These are phyloP conservation scores for Lentinula boryana DNA, from an alignment of 768 basidiomycete genomes.

Conservation along the genomic window DNA sequence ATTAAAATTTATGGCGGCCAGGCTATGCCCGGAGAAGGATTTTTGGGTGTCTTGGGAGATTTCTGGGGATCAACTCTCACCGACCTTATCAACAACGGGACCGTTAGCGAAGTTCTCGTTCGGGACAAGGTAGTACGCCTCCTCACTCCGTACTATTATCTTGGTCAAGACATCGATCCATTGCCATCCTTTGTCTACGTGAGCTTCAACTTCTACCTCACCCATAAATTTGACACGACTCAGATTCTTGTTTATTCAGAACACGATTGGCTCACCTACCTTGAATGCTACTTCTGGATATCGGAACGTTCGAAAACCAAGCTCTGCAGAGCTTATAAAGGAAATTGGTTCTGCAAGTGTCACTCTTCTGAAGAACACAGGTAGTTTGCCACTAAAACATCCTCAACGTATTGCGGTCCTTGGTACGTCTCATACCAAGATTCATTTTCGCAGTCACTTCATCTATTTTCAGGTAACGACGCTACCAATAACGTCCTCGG, in stretches of 20 bases:
- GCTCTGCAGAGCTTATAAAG: slow-evolving; percentile 23
- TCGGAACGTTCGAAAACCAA: not conserved
- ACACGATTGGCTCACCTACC: not conserved
- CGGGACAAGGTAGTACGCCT: slow-evolving; percentile 59
- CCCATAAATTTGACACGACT: no score
- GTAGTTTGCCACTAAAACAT: not conserved
- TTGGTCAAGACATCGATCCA: slow-evolving; percentile 17
- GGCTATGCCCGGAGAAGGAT: slow-evolving; percentile 9
- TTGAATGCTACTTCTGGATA: not conserved
- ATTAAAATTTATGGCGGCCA: not conserved
- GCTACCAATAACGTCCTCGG: slow-evolving; percentile 28
- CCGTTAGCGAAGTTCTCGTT: slow-evolving; percentile 37
- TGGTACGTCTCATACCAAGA: not conserved
- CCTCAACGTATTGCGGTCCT: not conserved
- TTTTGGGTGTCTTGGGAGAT: not conserved
- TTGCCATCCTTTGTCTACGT: not conserved
- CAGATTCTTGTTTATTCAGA: not conserved
- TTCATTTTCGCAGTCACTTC: not conserved
- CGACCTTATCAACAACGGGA: slow-evolving; percentile 37
- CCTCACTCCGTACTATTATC: slow-evolving; percentile 34
- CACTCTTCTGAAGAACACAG: slow-evolving; percentile 39
- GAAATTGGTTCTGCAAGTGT: slow-evolving; percentile 38
- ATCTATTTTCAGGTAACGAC: slow-evolving; percentile 23
- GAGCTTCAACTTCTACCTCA: not conserved
- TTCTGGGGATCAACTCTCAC: slow-evolving; percentile 22